Evolutionary conservation across 345 rosid genomes (phyloP), one percentile per base, ranked within the genome.

Genomic region (Trapa bicornis): DNA sequence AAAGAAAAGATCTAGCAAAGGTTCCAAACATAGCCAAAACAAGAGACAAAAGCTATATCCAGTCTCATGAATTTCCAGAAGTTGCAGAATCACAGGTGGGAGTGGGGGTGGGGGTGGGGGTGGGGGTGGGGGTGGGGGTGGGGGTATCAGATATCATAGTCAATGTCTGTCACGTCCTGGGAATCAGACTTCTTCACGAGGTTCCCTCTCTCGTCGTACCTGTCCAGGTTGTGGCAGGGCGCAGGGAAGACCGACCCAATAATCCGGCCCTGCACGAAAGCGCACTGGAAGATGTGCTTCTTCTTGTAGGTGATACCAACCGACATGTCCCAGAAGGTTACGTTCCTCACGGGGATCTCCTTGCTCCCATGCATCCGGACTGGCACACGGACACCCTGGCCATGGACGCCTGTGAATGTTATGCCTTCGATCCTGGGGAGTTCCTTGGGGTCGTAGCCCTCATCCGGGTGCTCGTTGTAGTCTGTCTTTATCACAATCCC

Each of bases 401-500:
- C 98, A 36, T 88, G 88, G 68, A 93, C 74, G 36, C 98, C 92
- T 0, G 37, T 81, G 82, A 87, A 93, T 76, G 81, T 87, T 75
- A 93, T 84, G 89, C 82, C 87, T 67, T 69, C 68, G 0, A 93
- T 81, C 14, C 66, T 67, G 4, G 98, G 98, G 68, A 86, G 66
- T 3, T 95, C 98, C 74, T 81, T 88, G 0, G 82, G 96, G 73
- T 93, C 85, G 65, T 77, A 93, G 47, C 86, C 92, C 39, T 80
- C 81, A 47, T 93, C 97, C 0, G 98, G 94, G 70, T 93, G 97
- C 75, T 93, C 96, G 29, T 93, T 93, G 87, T 93, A 93, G 77
- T 90, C 98, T 0, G 97, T 90, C 82, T 90, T 90, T 41, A 93
- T 82, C 6, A 93, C 94, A 38, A 90, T 87, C 37, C 98, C 98